Base-by-base conservation (phyloP, 768 basidiomycete genomes). In the Trametes punicea region DNA sequence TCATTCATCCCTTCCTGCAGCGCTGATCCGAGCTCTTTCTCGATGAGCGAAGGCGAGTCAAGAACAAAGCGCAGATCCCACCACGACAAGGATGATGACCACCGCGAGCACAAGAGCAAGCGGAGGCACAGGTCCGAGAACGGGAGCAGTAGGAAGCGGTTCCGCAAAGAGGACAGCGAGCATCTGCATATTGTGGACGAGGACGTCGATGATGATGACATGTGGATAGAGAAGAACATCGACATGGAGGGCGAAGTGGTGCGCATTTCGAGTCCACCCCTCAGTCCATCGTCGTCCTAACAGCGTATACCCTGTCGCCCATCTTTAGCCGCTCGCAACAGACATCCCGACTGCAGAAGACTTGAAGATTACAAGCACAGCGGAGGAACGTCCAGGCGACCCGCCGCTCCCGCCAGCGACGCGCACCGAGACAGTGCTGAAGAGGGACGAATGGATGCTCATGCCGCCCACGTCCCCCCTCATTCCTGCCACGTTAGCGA, bases 381-480 rank as follows among this genome's bases (percentile, higher is more conserved):
- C 85, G 27, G 69, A 74, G 42, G 65, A 73, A 40, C 66, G 71
- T n/a, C 69, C 76, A 20, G 71, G 74, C 23, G 75, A 78, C 40
- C 75, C 80, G 0, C 60, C 72, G 2, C 73, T 81, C n/a, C 84
- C 85, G 1, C 73, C 72, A 8, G 59, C 72, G 4, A 60, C 63
- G 4, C 68, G 70, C 3, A 75, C 84, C 4, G 82, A 82, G 59
- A 73, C 81, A 0, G 71, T 71, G 25, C 62, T 87, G 13, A 74
- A 82, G 64, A 80, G 93, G 18, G 93, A 94, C 59, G 86, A 91
- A 33, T 98, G 95, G 95, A 96, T 97, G 93, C 72, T 94, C 4
- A 72, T 71, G 38, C 74, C 78, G 63, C 73, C 46, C 60, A 67
- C n/a, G 69, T 73, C 39, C 45, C 62, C 62, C 51, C 60, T 40